Evolutionary conservation across 1,284 basidiomycete species (phyloP).

Genomic region (Rhodotorula sp.): DNA sequence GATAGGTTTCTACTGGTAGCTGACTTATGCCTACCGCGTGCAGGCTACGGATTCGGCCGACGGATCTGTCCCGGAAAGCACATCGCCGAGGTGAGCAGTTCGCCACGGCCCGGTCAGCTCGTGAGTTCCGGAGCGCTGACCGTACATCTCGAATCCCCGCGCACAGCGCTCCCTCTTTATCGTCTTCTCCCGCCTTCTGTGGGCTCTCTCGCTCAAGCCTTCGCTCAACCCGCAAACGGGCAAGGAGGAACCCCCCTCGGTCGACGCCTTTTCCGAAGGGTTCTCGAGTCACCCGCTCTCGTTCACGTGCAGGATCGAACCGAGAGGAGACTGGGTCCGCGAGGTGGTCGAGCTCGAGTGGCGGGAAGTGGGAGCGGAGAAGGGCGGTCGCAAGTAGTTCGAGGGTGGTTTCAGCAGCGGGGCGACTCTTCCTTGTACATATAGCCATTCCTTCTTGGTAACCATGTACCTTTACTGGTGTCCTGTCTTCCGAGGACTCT

Average conservation of each 20-base stretch:
- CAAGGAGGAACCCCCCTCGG: constrained; percentile 20
- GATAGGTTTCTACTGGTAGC: too few relatives aligned
- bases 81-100: constrained; percentile 34
- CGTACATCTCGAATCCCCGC: too few relatives aligned
- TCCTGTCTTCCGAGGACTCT: too few relatives aligned
- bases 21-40: too few relatives aligned
- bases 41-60: constrained; percentile 33
- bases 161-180: constrained; percentile 39
- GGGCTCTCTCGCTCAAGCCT: constrained; percentile 33
- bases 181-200: constrained; percentile 39
- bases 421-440: background rate
- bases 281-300: constrained; percentile 41
- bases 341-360: constrained; percentile 15
- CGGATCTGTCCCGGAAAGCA: constrained; percentile 37
- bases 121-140: background rate
- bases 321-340: constrained; percentile 26
- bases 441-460: background rate
- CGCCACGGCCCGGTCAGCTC: too few relatives aligned
- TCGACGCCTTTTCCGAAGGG: constrained; percentile 41
- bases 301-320: constrained; percentile 34
- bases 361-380: background rate
- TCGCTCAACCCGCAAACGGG: constrained; percentile 10
- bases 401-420: background rate
- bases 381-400: background rate
- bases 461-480: background rate